Percentiles rank a stretch among this genome's conserved stretches.
Evolutionary conservation across 1,284 basidiomycete species (phyloP).

Genomic region (Thelephora terrestris): DNA sequence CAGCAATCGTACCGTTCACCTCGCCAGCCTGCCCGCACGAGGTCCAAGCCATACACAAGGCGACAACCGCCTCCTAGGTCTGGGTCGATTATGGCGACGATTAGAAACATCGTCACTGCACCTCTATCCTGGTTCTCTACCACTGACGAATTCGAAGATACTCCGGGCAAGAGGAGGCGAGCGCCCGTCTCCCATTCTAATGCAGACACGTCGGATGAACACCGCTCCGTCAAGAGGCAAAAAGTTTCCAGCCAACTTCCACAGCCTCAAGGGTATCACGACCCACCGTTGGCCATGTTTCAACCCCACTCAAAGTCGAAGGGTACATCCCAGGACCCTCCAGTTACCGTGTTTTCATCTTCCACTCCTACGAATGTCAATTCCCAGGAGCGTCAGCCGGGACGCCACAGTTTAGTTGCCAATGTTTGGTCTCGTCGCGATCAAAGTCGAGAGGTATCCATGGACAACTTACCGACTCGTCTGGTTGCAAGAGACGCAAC

Average conservation of each 20-base stretch:
- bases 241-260: constrained; percentile 17
- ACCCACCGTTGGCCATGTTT: constrained; percentile 17
- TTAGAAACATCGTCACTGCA: constrained; percentile 21
- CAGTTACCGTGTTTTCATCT: constrained; percentile 10
- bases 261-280: constrained; percentile 19
- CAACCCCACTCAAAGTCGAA: constrained; percentile 1
- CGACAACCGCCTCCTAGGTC: constrained; percentile 12
- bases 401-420: neutral
- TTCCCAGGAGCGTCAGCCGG: neutral
- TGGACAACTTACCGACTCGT: constrained; percentile 17
- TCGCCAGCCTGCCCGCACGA: constrained; percentile 10
- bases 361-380: constrained; percentile 13
- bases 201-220: constrained; percentile 13
- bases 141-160: constrained; percentile 15
- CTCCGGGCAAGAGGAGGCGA: constrained; percentile 16
- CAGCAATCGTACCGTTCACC: constrained; percentile 9
- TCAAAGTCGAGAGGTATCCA: constrained; percentile 8
- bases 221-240: constrained; percentile 19
- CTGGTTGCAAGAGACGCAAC: neutral
- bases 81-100: constrained; percentile 18
- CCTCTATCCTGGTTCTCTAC: constrained; percentile 19
- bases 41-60: constrained; percentile 9
- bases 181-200: constrained; percentile 2
- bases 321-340: neutral
- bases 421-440: neutral